phyloP scores from a whole-genome alignment of 139 green algal species.

The Chlamydomonas urium region DNA sequence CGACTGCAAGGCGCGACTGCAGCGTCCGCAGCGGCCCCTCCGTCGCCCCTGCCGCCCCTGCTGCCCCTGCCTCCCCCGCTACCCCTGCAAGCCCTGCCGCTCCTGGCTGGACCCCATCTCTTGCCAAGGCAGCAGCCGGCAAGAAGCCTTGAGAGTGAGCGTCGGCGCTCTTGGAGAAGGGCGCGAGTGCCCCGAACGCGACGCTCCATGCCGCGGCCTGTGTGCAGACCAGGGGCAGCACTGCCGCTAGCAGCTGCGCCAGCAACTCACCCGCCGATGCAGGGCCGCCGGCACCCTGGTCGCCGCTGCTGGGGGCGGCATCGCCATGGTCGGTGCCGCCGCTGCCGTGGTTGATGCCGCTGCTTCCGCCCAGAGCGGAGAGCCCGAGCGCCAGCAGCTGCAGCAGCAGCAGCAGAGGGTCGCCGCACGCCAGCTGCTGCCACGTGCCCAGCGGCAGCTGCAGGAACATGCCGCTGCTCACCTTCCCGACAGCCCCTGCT shows the following conservation, averaged over 20 bases:
- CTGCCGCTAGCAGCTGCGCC: neutral
- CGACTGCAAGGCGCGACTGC: neutral
- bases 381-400: constrained; percentile 18
- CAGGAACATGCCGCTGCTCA: no score
- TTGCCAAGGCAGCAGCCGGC: no score
- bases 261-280: no score
- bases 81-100: no score
- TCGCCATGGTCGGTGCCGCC: neutral
- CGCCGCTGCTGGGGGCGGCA: neutral
- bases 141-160: no score
- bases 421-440: constrained; percentile 15
- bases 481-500: no score
- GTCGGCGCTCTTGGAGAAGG: no score
- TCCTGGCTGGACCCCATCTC: no score
- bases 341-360: constrained; percentile 9
- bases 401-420: constrained; percentile 33
- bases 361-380: neutral
- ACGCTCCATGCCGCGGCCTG: no score
- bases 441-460: neutral
- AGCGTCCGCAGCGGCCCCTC: neutral
- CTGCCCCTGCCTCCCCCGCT: neutral
- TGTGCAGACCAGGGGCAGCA: no score
- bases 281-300: no score
- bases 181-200: no score
- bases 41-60: neutral